These are phyloP conservation scores for Haematococcus sp. DNA, from an alignment of 139 green algal genomes.

Conservation along the genomic window DNA sequence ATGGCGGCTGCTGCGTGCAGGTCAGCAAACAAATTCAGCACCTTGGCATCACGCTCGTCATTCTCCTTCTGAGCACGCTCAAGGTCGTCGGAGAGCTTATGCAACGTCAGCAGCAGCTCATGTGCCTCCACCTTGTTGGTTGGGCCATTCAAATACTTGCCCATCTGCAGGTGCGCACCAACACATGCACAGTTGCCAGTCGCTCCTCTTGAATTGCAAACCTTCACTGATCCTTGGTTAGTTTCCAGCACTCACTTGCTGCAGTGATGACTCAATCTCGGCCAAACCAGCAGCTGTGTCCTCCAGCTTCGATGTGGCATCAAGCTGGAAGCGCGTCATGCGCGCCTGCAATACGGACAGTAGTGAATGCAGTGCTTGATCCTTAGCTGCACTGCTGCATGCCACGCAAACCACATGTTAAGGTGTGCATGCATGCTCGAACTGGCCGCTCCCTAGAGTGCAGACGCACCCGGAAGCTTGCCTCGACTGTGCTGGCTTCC, in stretches of 20 bases:
- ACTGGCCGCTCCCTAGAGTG: too few species aligned
- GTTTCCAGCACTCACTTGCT: not conserved
- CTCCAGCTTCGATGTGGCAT: not conserved
- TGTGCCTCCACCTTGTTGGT: slow-evolving; percentile 27
- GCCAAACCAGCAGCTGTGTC: slow-evolving; percentile 1
- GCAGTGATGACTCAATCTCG: slow-evolving; percentile 11
- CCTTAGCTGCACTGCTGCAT: too few species aligned
- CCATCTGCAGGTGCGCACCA: slow-evolving; percentile 17
- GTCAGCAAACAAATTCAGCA: not conserved
- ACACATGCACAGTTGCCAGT: too few species aligned
- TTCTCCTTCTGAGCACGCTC: slow-evolving; percentile 43
- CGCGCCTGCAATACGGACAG: not conserved
- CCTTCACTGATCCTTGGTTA: not conserved
- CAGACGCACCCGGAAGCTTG: too few species aligned
- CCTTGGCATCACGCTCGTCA: slow-evolving; percentile 32
- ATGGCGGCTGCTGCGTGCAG: too few species aligned
- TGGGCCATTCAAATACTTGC: slow-evolving; percentile 42
- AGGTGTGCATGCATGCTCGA: too few species aligned
- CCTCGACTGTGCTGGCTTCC: too few species aligned
- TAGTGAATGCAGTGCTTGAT: too few species aligned
- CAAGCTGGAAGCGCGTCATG: not conserved
- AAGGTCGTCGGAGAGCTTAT: slow-evolving; percentile 41
- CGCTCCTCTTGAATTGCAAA: too few species aligned
- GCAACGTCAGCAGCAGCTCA: slow-evolving; percentile 46
- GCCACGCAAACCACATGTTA: too few species aligned